Base-by-base conservation (phyloP, 208 protist species). In the Leishmania mexicana region DNA sequence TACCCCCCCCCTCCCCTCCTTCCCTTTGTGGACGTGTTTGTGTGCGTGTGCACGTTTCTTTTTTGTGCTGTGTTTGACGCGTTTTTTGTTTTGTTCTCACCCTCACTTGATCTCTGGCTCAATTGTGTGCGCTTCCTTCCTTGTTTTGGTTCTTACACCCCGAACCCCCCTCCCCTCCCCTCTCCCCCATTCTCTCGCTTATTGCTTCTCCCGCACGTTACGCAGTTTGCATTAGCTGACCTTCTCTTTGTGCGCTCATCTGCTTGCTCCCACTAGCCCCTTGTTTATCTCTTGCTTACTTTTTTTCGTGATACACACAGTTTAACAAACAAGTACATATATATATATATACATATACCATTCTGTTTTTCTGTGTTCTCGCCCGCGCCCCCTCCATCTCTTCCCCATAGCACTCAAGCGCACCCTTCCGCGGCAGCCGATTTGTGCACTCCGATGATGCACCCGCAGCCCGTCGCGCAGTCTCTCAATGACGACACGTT, bases 401-500 rank as follows among this genome's bases (percentile, higher is more conserved):
- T 24, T 78, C 42, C 45, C 38, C 24, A 58, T 58, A 10, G 42
- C 21, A n/a, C 8, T 54, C 49, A 24, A 35, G 11, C 31, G 19
- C 65, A 17, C 15, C 31, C 75, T 78, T 53, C 45, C 64, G 45
- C 58, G 1, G 45, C 19, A 74, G 24, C 11, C 24, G 45, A 74
- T 53, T 80, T 75, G 45, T 31, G 21, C 28, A 74, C 42, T 51
- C 42, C 42, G 42, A 82, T 31, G 75, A 85, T 88, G 81, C 45
- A 73, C 42, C 45, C 62, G 49, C 64, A 57, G 62, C 60, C 31
- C 35, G 45, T 31, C n/a, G 60, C 64, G 19, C 76, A 70, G 76
- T 28, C 64, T 58, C 0, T 73, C 76, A 84, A 64, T 70, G 74
- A 82, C 11, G 81, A 79, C 45, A 81, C 76, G 10, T 68, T 79